Conservation (phyloP, 2,329 filamentous ascomycete species). For the Acrodontium crateriforme region DNA sequence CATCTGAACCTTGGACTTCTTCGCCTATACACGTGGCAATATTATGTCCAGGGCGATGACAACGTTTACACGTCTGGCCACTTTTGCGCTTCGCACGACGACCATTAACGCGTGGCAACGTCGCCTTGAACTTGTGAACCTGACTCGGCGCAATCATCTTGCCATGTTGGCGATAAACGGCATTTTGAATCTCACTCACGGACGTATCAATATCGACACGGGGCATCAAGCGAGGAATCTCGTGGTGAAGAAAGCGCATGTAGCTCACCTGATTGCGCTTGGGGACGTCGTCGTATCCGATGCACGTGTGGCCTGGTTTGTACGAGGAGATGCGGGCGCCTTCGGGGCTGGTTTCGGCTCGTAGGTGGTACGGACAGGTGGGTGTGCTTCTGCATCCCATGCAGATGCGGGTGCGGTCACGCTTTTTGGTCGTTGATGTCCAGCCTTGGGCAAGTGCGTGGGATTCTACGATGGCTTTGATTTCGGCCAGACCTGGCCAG, state of each 20-base stretch:
- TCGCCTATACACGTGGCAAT: too few species aligned
- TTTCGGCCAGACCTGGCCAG: constrained; percentile 1
- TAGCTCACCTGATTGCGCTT: constrained; percentile 2
- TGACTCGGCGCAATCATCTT: constrained; percentile 1
- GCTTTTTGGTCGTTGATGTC: constrained; percentile 4
- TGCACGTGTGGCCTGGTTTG: constrained; percentile 2
- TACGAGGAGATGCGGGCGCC: constrained; percentile 4
- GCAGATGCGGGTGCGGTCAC: constrained; percentile 2
- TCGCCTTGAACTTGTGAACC: constrained; percentile 2
- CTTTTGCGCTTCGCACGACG: too few species aligned
- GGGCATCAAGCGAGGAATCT: constrained; percentile 4
- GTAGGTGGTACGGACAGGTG: constrained; percentile 3
- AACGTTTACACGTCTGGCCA: too few species aligned
- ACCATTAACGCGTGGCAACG: too few species aligned
- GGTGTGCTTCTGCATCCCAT: constrained; percentile 3
- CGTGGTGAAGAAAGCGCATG: constrained; percentile 2
- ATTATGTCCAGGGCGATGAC: too few species aligned
- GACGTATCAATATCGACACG: constrained; percentile 1
- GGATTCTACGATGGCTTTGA: constrained; percentile 2
- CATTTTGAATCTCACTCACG: constrained; percentile 3
- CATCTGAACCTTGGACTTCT: too few species aligned
- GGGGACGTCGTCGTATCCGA: neutral
- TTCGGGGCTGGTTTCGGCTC: constrained; percentile 2
- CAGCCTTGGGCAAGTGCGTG: constrained; percentile 3
- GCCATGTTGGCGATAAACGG: constrained; percentile 1